Evolutionary conservation across 2,329 filamentous ascomycete species (phyloP).

Genomic region (Helotiales sp.): DNA sequence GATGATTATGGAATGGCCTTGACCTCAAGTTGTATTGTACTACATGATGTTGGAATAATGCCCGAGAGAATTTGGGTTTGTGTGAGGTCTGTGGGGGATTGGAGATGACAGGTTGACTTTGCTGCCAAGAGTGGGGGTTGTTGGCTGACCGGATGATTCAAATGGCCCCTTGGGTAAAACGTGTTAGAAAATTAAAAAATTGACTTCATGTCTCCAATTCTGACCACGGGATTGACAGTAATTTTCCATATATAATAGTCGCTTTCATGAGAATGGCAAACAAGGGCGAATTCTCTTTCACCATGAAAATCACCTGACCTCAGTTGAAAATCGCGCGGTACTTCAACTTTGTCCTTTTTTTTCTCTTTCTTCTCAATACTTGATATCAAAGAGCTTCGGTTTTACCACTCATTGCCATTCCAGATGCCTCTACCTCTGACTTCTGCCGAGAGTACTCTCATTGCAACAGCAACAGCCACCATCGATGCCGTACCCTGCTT

Average conservation of each 20-base stretch:
- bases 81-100: background rate
- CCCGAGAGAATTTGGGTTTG: too few species aligned
- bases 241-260: too few species aligned
- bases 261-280: background rate
- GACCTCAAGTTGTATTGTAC: background rate
- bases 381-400: background rate
- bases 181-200: too few species aligned
- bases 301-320: background rate
- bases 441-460: constrained; percentile 20
- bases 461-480: constrained; percentile 18
- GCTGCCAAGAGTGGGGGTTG: constrained; percentile 7
- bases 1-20: background rate
- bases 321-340: background rate
- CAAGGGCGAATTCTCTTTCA: too few species aligned
- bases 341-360: background rate
- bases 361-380: background rate
- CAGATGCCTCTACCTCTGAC: constrained; percentile 13
- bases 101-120: background rate
- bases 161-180: background rate
- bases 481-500: constrained; percentile 26
- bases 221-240: too few species aligned
- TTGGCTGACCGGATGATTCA: background rate
- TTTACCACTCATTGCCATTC: background rate
- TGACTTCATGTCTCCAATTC: too few species aligned
- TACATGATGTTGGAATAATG: background rate